phyloP scores from a whole-genome alignment of 306 rosid genomes.

The Dalbergia oliveri region DNA sequence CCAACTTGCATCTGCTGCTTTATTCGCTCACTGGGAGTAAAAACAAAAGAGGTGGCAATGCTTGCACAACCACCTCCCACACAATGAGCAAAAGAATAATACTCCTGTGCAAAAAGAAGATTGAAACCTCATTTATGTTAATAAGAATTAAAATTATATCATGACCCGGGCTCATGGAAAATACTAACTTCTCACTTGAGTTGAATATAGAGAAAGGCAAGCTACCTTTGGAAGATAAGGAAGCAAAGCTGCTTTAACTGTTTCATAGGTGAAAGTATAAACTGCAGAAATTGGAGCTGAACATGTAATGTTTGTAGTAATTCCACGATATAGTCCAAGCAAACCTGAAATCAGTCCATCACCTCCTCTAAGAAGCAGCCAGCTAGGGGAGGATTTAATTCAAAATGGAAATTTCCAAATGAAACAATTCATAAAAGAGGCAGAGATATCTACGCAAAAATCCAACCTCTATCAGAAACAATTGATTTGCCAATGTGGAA shows the following conservation, averaged over 20 bases:
- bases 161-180: conserved; percentile 14
- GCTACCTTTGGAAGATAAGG: conserved; percentile 82
- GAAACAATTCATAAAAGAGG: conserved; percentile 30
- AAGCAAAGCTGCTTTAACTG: conserved; percentile 87
- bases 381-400: conserved; percentile 32
- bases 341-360: conserved; percentile 71
- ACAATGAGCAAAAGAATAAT: conserved; percentile 82
- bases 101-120: conserved; percentile 68
- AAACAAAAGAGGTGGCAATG: conserved; percentile 92
- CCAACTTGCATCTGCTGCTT: conserved; percentile 99
- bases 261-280: conserved; percentile 92
- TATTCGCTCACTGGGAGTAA: conserved; percentile 95
- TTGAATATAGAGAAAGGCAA: conserved; percentile 40
- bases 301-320: conserved; percentile 80
- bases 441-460: conserved; percentile 28
- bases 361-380: conserved; percentile 39
- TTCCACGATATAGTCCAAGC: conserved; percentile 92
- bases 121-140: conserved; percentile 45
- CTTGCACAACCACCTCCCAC: conserved; percentile 96
- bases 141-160: conserved; percentile 15
- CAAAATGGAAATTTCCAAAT: conserved; percentile 36
- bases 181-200: conserved; percentile 32
- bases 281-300: conserved; percentile 98
- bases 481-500: conserved; percentile 81
- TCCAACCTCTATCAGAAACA: conserved; percentile 90